Percentiles rank a stretch among this genome's conserved stretches.
These are phyloP conservation scores for Tolypocladium guangdongense DNA, from an alignment of 2,329 filamentous ascomycete species.

Conservation along the genomic window DNA sequence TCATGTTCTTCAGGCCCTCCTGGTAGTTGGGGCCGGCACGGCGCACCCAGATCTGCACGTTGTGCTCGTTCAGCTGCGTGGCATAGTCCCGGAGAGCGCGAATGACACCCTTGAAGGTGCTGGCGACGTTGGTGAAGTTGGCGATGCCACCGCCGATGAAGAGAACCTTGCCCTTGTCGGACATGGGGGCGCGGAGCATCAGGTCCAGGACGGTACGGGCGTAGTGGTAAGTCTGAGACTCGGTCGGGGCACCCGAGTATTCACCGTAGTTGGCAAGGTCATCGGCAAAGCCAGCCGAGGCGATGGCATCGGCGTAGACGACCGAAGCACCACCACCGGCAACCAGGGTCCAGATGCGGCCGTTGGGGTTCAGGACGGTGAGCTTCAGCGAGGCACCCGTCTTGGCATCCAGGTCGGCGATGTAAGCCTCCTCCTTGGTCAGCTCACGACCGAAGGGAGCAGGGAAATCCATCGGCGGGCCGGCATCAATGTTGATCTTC, in stretches of 20 bases:
- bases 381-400: conserved; percentile 98
- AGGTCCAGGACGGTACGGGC: conserved; percentile 93
- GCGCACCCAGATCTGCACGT: conserved; percentile 93
- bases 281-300: conserved; percentile 85
- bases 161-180: conserved; percentile 89
- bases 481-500: conserved; percentile 89
- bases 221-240: conserved; percentile 99
- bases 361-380: conserved; percentile 83
- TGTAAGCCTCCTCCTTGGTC: conserved; percentile 98
- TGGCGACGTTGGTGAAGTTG: conserved; percentile 99
- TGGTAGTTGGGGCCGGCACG: conserved; percentile 93
- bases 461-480: conserved; percentile 97
- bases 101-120: conserved; percentile 99
- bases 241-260: conserved; percentile 96
- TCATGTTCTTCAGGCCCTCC: conserved; percentile 99
- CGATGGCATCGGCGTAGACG: conserved; percentile 97
- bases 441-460: conserved; percentile 97
- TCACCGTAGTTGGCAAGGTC: conserved; percentile 99
- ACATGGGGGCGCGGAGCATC: conserved; percentile 82
- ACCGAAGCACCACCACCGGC: conserved; percentile 99
- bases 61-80: conserved; percentile 82
- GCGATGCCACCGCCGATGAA: conserved; percentile 99
- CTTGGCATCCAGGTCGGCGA: conserved; percentile 97
- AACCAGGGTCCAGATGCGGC: conserved; percentile 95
- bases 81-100: conserved; percentile 86